These are phyloP conservation scores for Filobasidium floriforme DNA, from an alignment of 768 basidiomycete genomes.

Conservation along the genomic window DNA sequence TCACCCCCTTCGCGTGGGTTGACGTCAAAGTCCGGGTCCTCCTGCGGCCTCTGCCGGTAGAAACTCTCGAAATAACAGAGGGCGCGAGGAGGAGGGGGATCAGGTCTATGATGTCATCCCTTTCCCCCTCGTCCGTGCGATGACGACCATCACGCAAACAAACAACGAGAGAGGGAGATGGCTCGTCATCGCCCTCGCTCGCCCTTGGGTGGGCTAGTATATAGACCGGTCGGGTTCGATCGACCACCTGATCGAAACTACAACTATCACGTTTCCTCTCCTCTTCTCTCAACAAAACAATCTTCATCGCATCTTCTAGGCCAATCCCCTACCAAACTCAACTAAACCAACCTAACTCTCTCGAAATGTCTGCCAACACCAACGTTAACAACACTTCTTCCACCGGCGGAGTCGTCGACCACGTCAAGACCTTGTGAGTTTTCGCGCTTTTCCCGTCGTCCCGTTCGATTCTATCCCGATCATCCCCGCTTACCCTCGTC, in stretches of 20 bases:
- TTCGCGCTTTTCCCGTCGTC: background rate
- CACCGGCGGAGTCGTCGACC: slow-evolving; percentile 12
- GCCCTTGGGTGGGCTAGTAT: too few relatives aligned
- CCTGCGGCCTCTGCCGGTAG: too few relatives aligned
- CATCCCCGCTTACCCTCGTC: background rate
- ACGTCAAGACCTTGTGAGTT: slow-evolving; percentile 17
- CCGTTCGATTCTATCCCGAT: background rate
- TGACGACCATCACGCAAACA: too few relatives aligned
- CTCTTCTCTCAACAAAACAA: background rate
- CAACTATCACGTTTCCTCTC: background rate
- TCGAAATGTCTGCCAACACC: slow-evolving; percentile 9
- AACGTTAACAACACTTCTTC: slow-evolving; percentile 5
- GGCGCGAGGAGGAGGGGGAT: too few relatives aligned
- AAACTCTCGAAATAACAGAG: too few relatives aligned
- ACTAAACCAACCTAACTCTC: slow-evolving; percentile 2
- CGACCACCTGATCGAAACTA: background rate
- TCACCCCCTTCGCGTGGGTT: too few relatives aligned
- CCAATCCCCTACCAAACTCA: background rate
- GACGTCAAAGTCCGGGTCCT: too few relatives aligned
- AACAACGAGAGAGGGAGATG: too few relatives aligned
- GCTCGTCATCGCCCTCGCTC: too few relatives aligned
- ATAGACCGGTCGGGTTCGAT: background rate
- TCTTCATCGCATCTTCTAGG: background rate
- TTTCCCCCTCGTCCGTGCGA: too few relatives aligned
- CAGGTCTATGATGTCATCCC: too few relatives aligned